Percentiles rank a stretch among this genome's conserved stretches.
phyloP scores from a whole-genome alignment of 495 filamentous ascomycete species.

The Trichoderma parareesei region DNA sequence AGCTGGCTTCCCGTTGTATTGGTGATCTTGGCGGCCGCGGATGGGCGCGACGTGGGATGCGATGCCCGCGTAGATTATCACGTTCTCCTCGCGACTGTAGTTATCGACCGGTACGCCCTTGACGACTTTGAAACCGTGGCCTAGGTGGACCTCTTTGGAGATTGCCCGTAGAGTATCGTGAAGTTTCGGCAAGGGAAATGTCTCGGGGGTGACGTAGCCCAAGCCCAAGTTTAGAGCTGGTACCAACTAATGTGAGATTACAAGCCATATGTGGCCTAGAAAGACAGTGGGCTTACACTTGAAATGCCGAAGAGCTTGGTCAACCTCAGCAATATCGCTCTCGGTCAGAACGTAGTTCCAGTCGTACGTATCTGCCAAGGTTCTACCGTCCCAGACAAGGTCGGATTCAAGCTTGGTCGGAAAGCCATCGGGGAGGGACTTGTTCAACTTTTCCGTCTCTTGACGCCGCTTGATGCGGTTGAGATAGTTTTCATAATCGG shows the following conservation, averaged over 20 bases:
- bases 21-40: constrained; percentile 49
- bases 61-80: constrained; percentile 56
- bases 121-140: constrained; percentile 56
- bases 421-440: constrained; percentile 42
- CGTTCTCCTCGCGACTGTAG: constrained; percentile 49
- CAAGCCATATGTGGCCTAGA: not conserved
- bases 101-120: constrained; percentile 45
- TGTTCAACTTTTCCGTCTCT: constrained; percentile 32
- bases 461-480: constrained; percentile 39
- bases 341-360: constrained; percentile 44
- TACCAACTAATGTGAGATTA: not conserved
- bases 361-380: constrained; percentile 38
- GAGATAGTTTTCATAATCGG: constrained; percentile 48
- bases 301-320: constrained; percentile 46
- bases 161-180: constrained; percentile 37
- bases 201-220: constrained; percentile 41
- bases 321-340: constrained; percentile 46
- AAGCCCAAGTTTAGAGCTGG: constrained; percentile 33
- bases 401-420: constrained; percentile 39
- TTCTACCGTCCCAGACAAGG: constrained; percentile 52
- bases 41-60: constrained; percentile 48
- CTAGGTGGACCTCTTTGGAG: constrained; percentile 47
- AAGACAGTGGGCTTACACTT: constrained; percentile 29
- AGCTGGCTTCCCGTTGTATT: constrained; percentile 27
- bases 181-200: constrained; percentile 50